These are phyloP conservation scores for Ophiostoma novo-ulmi DNA, from an alignment of 2,329 filamentous ascomycete genomes.

Conservation along the genomic window DNA sequence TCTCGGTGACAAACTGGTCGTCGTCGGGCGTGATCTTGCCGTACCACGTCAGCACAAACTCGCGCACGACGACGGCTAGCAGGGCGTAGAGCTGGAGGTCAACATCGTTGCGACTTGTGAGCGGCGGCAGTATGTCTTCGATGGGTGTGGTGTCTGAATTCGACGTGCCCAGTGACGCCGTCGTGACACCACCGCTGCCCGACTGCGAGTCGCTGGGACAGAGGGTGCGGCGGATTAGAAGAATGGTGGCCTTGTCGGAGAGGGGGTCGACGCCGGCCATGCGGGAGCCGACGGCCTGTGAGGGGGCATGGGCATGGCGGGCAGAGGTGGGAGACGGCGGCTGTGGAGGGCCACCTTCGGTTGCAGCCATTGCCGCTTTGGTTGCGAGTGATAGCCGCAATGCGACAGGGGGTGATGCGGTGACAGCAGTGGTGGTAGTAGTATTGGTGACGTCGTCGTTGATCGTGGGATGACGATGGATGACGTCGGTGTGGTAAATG, in stretches of 20 bases:
- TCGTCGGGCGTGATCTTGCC: slow-evolving; percentile 85
- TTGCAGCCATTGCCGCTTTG: not conserved
- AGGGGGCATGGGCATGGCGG: slow-evolving; percentile 18
- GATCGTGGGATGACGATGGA: not conserved
- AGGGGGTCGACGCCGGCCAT: slow-evolving; percentile 46
- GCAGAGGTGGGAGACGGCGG: not conserved
- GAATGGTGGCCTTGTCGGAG: slow-evolving; percentile 72
- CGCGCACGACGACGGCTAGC: slow-evolving; percentile 80
- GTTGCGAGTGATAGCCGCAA: not conserved
- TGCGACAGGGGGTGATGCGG: not conserved
- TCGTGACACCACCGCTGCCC: slow-evolving; percentile 6
- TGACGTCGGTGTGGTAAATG: not conserved
- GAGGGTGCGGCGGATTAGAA: slow-evolving; percentile 76
- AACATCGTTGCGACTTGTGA: slow-evolving; percentile 91
- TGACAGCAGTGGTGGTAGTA: not conserved
- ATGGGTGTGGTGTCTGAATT: slow-evolving; percentile 51
- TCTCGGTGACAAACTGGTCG: slow-evolving; percentile 78
- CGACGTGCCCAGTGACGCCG: not conserved
- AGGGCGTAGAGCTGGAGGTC: slow-evolving; percentile 91
- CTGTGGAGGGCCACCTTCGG: slow-evolving; percentile 3
- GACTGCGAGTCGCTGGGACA: slow-evolving; percentile 62
- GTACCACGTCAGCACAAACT: slow-evolving; percentile 93
- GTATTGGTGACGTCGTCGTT: not conserved
- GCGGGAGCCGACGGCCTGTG: slow-evolving; percentile 26
- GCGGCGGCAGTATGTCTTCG: slow-evolving; percentile 76